Base-by-base conservation (phyloP, 1,139 yeast species). In the Geotrichum citri-aurantii region DNA sequence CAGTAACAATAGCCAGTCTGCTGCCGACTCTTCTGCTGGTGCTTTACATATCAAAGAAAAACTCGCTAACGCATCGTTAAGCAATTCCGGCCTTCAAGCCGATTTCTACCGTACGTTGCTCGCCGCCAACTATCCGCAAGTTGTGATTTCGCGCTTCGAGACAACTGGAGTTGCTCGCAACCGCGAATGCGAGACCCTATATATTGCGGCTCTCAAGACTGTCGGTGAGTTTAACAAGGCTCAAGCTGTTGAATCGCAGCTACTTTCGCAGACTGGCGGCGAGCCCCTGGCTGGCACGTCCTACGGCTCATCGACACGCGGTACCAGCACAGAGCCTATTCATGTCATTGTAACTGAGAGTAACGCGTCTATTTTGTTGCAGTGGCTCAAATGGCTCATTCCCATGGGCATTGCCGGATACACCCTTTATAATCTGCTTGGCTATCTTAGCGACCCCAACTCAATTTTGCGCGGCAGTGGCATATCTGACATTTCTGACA, bases 341-440 rank as follows among this genome's bases (percentile, higher is more conserved):
- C 97, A 93, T 73, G 98, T 93, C 24, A 81, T 93, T 42, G 90
- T 93, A 23, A 84, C 93, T 23, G 97, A 92, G 69, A 83, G 95
- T 40, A 82, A 88, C 2, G 79, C 88, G 72, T 83, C 91, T 2
- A 80, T 90, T 51, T 73, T 90, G 54, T 83, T 95, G 59, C 86
- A 88, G 71, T 91, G 97, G 96, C 79, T 91, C 63, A 88, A 89
- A 72, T 90, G 96, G 95, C 74, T 90, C 59, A 79, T 91, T 48
- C 93, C 96, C 2, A 79, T 92, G 66, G 96, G 93, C 11, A 62
- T 78, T 82, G 65, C 73, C 80, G 63, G 82, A 85, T 27, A 93
- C 66, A 89, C 87, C 21, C 81, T 91, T 29, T 62, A 72, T 27
- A 69, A 73, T n/a, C 73, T 72, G 10, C 83, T 89, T 72, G 86